These are phyloP conservation scores for Blastobotrys terrestris DNA, from an alignment of 805 yeast species.

Conservation along the genomic window DNA sequence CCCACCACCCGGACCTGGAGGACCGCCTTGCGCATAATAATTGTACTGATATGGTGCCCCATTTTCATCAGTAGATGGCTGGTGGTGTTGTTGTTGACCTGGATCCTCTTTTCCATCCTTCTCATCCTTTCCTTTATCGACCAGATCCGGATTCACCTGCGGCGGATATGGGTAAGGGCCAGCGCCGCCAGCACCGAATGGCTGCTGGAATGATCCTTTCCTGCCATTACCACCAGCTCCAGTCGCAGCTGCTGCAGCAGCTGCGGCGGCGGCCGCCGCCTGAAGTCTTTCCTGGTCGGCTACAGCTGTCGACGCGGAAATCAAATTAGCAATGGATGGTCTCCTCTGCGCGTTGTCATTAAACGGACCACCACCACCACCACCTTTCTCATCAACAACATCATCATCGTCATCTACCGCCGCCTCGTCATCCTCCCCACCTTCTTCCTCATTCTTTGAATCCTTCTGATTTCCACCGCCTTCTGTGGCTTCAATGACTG, in stretches of 20 bases:
- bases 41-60: not conserved
- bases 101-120: slow-evolving; percentile 2
- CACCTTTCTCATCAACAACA: not conserved
- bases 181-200: not conserved
- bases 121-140: not conserved
- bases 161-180: not conserved
- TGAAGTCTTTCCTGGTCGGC: slow-evolving; percentile 1
- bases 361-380: not conserved
- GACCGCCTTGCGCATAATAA: not conserved
- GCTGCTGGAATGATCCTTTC: not conserved
- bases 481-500: not conserved
- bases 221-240: not conserved
- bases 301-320: slow-evolving; percentile 10
- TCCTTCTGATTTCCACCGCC: not conserved
- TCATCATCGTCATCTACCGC: slow-evolving; percentile 3
- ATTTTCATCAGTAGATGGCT: not conserved
- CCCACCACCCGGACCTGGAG: not conserved
- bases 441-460: not conserved
- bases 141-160: not conserved
- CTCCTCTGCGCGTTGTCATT: slow-evolving; percentile 12
- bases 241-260: slow-evolving; percentile 3
- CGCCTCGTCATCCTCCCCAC: not conserved
- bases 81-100: not conserved
- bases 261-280: slow-evolving; percentile 5
- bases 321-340: slow-evolving; percentile 15